Percentiles rank a stretch among this genome's conserved stretches.
Conservation (phyloP, 2,329 filamentous ascomycete genomes). For the Clarireedia paspali region DNA sequence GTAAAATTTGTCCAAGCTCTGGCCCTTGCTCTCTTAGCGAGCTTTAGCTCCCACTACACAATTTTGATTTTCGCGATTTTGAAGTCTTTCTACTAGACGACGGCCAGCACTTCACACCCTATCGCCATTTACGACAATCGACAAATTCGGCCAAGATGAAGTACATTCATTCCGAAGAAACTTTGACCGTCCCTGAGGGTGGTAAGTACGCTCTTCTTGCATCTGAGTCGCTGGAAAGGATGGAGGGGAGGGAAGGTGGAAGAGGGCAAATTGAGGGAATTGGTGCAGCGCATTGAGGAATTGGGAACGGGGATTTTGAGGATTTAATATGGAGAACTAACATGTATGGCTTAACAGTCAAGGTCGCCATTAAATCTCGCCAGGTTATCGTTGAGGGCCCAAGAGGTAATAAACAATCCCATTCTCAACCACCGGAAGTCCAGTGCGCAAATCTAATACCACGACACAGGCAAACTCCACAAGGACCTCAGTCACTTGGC, state of each 20-base stretch:
- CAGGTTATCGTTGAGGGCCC: conserved; percentile 95
- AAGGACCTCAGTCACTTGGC: conserved; percentile 97
- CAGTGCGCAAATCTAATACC: conserved; percentile 26
- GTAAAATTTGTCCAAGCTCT: not conserved
- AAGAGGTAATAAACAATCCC: conserved; percentile 55
- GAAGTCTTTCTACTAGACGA: conserved; percentile 7
- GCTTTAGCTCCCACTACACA: conserved; percentile 9
- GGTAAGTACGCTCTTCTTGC: conserved; percentile 54
- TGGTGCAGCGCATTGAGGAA: not conserved
- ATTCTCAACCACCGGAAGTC: conserved; percentile 9
- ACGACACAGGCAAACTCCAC: conserved; percentile 70
- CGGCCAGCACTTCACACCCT: conserved; percentile 9
- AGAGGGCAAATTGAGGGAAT: conserved; percentile 8
- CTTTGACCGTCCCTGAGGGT: conserved; percentile 90
- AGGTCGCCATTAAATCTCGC: conserved; percentile 94
- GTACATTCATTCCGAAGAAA: conserved; percentile 99
- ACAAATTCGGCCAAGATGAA: conserved; percentile 69
- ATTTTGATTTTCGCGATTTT: conserved; percentile 10
- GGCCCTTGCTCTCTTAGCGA: conserved; percentile 5
- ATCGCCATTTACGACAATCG: conserved; percentile 14
- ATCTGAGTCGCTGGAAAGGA: not conserved
- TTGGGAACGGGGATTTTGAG: not conserved
- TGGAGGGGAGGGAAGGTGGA: not conserved
- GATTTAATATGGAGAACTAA: conserved; percentile 29
- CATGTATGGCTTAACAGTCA: conserved; percentile 58